phyloP scores from a whole-genome alignment of 2,329 filamentous ascomycete species.

The Chaetomiaceae sp. region DNA sequence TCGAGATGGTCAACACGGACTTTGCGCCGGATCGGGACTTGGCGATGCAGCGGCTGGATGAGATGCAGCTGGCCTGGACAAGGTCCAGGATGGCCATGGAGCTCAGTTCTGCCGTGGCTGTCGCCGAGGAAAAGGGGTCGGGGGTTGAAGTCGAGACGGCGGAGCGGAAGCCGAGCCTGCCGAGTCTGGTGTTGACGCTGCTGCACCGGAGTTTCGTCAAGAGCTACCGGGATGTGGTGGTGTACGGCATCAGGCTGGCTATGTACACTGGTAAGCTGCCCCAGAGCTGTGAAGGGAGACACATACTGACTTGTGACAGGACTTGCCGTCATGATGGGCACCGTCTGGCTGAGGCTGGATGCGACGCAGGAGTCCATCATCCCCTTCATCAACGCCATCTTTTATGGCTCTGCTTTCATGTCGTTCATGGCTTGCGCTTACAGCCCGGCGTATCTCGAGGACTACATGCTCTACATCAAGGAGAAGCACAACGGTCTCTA shows the following conservation, averaged over 20 bases:
- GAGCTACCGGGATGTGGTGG: slow-evolving; percentile 76
- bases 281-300: not conserved
- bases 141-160: slow-evolving; percentile 22
- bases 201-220: slow-evolving; percentile 80
- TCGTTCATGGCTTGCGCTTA: slow-evolving; percentile 82
- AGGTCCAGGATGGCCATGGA: slow-evolving; percentile 35
- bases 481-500: slow-evolving; percentile 80
- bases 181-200: slow-evolving; percentile 57
- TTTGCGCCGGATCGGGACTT: slow-evolving; percentile 53
- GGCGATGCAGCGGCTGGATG: slow-evolving; percentile 45
- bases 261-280: slow-evolving; percentile 64
- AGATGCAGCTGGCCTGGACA: slow-evolving; percentile 54
- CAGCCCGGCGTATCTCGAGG: slow-evolving; percentile 78
- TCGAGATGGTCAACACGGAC: slow-evolving; percentile 75
- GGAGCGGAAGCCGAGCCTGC: slow-evolving; percentile 40
- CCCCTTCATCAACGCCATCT: slow-evolving; percentile 74
- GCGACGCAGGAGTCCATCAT: slow-evolving; percentile 69
- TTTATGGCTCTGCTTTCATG: slow-evolving; percentile 65
- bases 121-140: slow-evolving; percentile 26
- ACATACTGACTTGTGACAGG: slow-evolving; percentile 31
- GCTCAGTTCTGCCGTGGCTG: slow-evolving; percentile 25
- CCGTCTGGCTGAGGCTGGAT: slow-evolving; percentile 72
- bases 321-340: slow-evolving; percentile 82
- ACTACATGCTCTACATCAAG: slow-evolving; percentile 67
- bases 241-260: slow-evolving; percentile 74